phyloP scores from a whole-genome alignment of 768 basidiomycete species.

The Punctularia strigosozonata region DNA sequence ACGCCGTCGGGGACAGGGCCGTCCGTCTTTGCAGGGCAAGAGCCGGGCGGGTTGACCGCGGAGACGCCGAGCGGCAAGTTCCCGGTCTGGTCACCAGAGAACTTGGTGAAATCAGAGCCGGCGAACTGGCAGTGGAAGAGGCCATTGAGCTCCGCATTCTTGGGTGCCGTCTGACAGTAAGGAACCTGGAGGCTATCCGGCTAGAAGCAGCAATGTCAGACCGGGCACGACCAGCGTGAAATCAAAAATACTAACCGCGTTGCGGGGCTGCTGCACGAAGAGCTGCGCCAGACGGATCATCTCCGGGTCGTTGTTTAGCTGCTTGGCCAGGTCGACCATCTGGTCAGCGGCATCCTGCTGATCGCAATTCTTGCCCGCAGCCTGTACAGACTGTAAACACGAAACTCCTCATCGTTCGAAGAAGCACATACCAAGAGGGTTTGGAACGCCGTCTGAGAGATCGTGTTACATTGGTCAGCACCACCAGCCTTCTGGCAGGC shows the following conservation, averaged over 20 bases:
- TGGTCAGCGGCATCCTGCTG: conserved; percentile 16
- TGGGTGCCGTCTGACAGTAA: conserved; percentile 37
- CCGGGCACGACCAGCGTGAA: not conserved
- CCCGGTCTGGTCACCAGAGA: conserved; percentile 29
- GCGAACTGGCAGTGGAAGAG: conserved; percentile 44
- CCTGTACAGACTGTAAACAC: conserved; percentile 12
- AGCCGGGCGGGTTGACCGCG: conserved; percentile 30
- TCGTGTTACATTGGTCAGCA: conserved; percentile 5
- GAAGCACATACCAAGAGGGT: conserved; percentile 3
- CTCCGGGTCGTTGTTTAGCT: conserved; percentile 26
- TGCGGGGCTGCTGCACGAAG: conserved; percentile 39
- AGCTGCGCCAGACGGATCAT: conserved; percentile 35
- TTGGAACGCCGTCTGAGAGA: conserved; percentile 6
- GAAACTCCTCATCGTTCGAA: conserved; percentile 11
- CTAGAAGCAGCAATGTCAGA: conserved; percentile 12
- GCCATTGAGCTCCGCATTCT: conserved; percentile 35
- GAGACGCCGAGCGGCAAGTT: conserved; percentile 33
- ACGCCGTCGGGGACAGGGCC: conserved; percentile 34
- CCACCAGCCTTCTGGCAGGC: conserved; percentile 5
- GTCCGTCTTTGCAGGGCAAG: conserved; percentile 31
- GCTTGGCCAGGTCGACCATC: conserved; percentile 18
- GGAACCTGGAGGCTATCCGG: conserved; percentile 34
- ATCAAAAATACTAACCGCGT: conserved; percentile 25
- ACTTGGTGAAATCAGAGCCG: conserved; percentile 27
- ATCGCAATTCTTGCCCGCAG: conserved; percentile 15